A percentile compares a stretch with the other conserved stretches of the same genome.
Evolutionary conservation across 345 rosid species (phyloP).

Genomic region (Acer yangbiense): DNA sequence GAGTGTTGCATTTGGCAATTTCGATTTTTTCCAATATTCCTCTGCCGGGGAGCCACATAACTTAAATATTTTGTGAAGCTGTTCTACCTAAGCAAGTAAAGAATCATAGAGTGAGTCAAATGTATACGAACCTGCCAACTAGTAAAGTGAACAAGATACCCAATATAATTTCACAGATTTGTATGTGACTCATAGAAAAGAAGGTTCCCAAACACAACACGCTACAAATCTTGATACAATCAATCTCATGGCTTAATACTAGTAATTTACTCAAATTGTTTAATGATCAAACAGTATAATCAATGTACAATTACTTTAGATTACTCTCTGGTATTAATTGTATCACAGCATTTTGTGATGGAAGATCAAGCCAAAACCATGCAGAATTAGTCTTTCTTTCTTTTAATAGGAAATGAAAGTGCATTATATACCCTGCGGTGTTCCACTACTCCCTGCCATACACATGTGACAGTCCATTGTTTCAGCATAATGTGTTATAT

Average conservation of each 20-base stretch:
- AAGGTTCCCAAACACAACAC: neutral
- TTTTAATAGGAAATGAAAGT: no score
- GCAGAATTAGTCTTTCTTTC: neutral
- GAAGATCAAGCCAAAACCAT: neutral
- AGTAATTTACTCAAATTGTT: neutral
- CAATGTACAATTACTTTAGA: neutral
- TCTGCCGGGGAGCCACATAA: conserved; percentile 92
- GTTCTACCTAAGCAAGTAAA: conserved; percentile 69
- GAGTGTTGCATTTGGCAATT: conserved; percentile 78
- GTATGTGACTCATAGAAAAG: neutral
- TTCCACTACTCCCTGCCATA: neutral
- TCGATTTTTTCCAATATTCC: conserved; percentile 82
- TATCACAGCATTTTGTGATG: neutral
- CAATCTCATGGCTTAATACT: neutral
- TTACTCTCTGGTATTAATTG: neutral
- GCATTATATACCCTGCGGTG: neutral
- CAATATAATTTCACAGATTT: neutral
- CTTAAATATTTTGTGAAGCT: conserved; percentile 87
- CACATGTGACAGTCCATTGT: neutral
- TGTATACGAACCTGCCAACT: neutral
- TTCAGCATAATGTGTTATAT: neutral
- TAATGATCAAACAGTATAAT: neutral
- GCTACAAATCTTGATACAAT: conserved; percentile 10
- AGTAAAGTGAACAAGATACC: neutral
- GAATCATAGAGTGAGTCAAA: conserved; percentile 18